Base-by-base conservation (phyloP, 345 rosid species). In the Angophora floribunda region DNA sequence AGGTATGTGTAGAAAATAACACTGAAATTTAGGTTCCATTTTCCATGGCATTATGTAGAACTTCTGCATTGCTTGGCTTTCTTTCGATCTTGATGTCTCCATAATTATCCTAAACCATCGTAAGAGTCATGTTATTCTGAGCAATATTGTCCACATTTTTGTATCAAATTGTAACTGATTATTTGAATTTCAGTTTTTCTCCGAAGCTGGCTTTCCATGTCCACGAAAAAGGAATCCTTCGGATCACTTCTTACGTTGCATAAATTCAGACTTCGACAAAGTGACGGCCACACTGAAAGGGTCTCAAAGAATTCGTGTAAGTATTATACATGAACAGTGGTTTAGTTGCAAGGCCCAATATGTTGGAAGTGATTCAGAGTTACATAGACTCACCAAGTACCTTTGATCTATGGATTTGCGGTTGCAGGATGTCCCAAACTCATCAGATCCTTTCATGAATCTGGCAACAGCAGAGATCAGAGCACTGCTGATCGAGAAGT, bases 151-250 rank as follows among this genome's bases (percentile, higher is more conserved):
- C 49, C 26, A 36, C 82, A 36, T 36, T 70, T 70, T 75, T 41
- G 49, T 44, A 36, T 75, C 49, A 41, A 41, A 41, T 75, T 21
- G 24, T 21, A 41, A 75, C 84, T 75, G 28, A 41, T 9, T 41
- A 41, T 41, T 47, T 70, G 30, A 47, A 85, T 86, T 65, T 36
- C 93, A 95, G 97, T 95, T 96, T 90, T 95, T 96, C 91, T 94
- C 96, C 80, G 95, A 96, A 91, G 96, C 97, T 67, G 98, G 96
- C 12, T 96, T 96, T 89, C 94, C 96, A 32, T 96, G 98, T 90
- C 97, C 98, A 3, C 93, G 93, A 44, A 90, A 91, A 91, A 95
- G 96, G 88, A 96, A 93, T 85, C 98, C 97, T 70, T 96, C 98
- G 12, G 98, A 96, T 92, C 98, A 96, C 92, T 96, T 95, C 92